Evolutionary conservation across 345 rosid species (phyloP).

Genomic region (Lumnitzera racemosa): DNA sequence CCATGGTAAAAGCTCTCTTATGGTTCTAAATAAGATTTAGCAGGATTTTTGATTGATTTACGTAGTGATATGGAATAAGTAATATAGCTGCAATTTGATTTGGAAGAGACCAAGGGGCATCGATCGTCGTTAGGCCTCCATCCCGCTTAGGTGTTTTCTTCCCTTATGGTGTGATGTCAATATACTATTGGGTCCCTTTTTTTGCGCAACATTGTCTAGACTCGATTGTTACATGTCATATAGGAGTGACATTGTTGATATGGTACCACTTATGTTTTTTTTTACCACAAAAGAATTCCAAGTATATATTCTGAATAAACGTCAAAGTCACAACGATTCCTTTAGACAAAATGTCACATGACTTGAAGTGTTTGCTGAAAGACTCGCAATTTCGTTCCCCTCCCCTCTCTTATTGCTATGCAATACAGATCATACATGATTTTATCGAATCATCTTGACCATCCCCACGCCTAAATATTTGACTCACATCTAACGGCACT

Average conservation of each 20-base stretch:
- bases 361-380: too few relatives aligned
- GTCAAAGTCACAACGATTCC: too few relatives aligned
- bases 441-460: too few relatives aligned
- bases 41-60: not conserved
- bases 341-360: too few relatives aligned
- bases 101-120: too few relatives aligned
- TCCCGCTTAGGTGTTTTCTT: constrained; percentile 52
- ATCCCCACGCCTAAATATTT: too few relatives aligned
- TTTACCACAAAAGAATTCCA: too few relatives aligned
- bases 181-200: constrained; percentile 8
- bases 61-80: not conserved
- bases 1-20: constrained; percentile 18
- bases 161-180: constrained; percentile 70
- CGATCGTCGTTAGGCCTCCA: constrained; percentile 29
- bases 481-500: too few relatives aligned
- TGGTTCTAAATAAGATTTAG: constrained; percentile 17
- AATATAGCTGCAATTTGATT: not conserved
- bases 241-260: not conserved
- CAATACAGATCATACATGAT: too few relatives aligned
- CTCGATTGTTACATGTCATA: constrained; percentile 1
- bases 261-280: not conserved
- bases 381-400: too few relatives aligned
- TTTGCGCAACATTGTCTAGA: constrained; percentile 9
- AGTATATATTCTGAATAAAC: too few relatives aligned
- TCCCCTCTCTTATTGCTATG: too few relatives aligned